A percentile compares a stretch with the other conserved stretches of the same genome.
phyloP scores from a whole-genome alignment of 208 protist genomes.

The Acanthamoeba healyi region DNA sequence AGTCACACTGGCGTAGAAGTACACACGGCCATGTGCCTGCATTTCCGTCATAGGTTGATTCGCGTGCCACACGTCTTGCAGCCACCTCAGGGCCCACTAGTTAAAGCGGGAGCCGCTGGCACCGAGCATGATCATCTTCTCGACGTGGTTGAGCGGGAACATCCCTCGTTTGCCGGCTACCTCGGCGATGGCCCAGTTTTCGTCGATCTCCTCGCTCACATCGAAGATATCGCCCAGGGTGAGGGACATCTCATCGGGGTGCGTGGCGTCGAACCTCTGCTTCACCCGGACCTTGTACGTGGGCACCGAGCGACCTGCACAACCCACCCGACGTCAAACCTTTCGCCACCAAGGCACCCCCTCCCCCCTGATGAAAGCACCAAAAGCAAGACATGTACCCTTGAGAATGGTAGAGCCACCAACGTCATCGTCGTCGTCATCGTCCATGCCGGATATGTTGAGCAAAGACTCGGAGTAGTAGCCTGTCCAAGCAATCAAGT shows the following conservation, averaged over 20 bases:
- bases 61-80: no score
- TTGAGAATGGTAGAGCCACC: not conserved
- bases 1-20: no score
- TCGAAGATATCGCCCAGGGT: conserved; percentile 25
- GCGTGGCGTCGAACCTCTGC: conserved; percentile 29
- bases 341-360: no score
- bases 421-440: not conserved
- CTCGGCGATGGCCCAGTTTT: conserved; percentile 54
- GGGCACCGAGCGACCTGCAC: not conserved
- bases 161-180: conserved; percentile 17
- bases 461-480: conserved; percentile 14
- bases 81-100: not conserved
- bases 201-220: conserved; percentile 41
- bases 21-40: no score
- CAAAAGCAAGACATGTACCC: not conserved
- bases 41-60: no score
- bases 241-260: conserved; percentile 32
- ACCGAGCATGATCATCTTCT: conserved; percentile 29
- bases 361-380: not conserved
- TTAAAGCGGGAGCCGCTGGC: not conserved
- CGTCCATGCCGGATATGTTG: conserved; percentile 28
- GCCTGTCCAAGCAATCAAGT: not conserved
- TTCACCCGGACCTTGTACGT: conserved; percentile 31
- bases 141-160: conserved; percentile 58
- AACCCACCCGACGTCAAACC: not conserved